Conservation (phyloP, 768 basidiomycete genomes). For the Guyanaporus albipodus region DNA sequence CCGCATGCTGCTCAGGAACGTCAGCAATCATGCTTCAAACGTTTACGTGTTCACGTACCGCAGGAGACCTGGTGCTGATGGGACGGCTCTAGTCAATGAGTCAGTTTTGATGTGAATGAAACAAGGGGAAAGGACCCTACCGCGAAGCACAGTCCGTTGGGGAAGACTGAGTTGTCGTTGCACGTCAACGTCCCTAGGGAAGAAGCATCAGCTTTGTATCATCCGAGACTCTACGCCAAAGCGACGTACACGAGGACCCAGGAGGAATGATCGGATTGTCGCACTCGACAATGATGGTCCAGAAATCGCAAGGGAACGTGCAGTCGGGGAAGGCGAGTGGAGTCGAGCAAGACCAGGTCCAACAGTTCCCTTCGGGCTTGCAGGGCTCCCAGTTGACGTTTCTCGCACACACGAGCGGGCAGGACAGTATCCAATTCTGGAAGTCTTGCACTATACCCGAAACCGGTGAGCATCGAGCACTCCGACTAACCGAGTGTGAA, state of each 20-base stretch:
- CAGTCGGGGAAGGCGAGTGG: slow-evolving; percentile 3
- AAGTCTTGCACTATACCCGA: slow-evolving; percentile 1
- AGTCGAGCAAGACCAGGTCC: slow-evolving; percentile 1
- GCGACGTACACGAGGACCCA: slow-evolving; percentile 2
- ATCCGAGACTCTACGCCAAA: not conserved
- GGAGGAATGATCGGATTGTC: slow-evolving; percentile 1
- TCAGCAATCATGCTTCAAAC: not conserved
- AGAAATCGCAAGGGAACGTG: not conserved
- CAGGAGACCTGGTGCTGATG: not conserved
- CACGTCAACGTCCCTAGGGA: slow-evolving; percentile 5
- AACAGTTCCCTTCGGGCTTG: not conserved
- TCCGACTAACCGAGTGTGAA: not conserved
- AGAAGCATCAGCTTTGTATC: not conserved
- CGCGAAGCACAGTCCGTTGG: slow-evolving; percentile 1
- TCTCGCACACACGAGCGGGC: not conserved
- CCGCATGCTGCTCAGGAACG: not conserved
- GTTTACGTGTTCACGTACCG: not conserved
- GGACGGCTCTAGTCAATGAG: not conserved
- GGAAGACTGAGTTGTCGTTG: slow-evolving; percentile 5
- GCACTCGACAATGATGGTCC: slow-evolving; percentile 11
- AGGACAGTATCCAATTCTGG: not conserved
- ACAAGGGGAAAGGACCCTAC: not conserved
- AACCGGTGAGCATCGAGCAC: not conserved
- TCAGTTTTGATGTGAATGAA: not conserved
- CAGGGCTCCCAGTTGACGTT: slow-evolving; percentile 3